These are phyloP conservation scores for Chrysanthemum lavandulifolium DNA, from an alignment of 129 eudicot species.

Conservation along the genomic window DNA sequence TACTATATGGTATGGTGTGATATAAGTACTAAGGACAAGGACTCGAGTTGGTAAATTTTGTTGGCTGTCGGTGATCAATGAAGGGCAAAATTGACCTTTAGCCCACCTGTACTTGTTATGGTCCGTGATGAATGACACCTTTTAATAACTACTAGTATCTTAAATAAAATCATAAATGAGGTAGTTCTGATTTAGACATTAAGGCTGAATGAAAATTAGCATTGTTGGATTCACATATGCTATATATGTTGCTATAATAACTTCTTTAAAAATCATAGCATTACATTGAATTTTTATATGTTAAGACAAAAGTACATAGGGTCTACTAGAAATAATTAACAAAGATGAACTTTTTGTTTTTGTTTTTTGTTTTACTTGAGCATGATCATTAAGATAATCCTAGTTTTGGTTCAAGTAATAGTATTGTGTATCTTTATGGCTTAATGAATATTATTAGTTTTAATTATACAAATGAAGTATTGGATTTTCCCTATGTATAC, in stretches of 20 bases:
- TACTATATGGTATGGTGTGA: not conserved
- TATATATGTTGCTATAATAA: not conserved
- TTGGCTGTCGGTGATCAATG: slow-evolving; percentile 45
- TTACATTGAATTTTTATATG: not conserved
- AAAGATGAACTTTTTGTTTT: not conserved
- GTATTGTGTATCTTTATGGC: not conserved
- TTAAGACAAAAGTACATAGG: not conserved
- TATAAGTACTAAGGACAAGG: not conserved
- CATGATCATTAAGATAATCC: not conserved
- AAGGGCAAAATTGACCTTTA: slow-evolving; percentile 39
- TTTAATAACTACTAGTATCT: slow-evolving; percentile 17
- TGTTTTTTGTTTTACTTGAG: not conserved
- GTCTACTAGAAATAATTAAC: not conserved
- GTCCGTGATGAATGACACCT: slow-evolving; percentile 38
- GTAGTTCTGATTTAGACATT: slow-evolving; percentile 27
- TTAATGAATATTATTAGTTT: no score
- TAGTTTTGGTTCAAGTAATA: no score
- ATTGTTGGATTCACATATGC: not conserved
- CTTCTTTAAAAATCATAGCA: not conserved
- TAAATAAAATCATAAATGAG: slow-evolving; percentile 33
- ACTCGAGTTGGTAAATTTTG: slow-evolving; percentile 1
- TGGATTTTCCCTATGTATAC: no score
- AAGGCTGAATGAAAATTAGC: not conserved
- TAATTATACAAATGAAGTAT: not conserved
- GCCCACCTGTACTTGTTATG: slow-evolving; percentile 19